These are phyloP conservation scores for Dissophora ornata DNA, from an alignment of 192 early-diverging fungal genomes.

Conservation along the genomic window DNA sequence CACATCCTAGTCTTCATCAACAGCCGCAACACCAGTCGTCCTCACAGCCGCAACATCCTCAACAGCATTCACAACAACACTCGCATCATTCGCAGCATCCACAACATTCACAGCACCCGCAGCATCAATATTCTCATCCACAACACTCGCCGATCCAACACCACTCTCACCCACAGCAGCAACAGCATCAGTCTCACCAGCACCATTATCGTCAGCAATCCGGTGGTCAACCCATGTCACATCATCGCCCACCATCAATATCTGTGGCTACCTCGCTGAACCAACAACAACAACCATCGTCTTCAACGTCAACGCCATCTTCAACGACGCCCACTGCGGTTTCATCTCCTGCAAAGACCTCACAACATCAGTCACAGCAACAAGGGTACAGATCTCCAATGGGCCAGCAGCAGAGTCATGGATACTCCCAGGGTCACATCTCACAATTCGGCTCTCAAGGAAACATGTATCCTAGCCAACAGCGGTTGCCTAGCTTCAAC, in stretches of 20 bases:
- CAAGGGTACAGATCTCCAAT: conserved; percentile 16
- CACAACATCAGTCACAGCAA: conserved; percentile 4
- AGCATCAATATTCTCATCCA: neutral
- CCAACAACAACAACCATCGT: too few species aligned
- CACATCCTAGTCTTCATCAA: neutral
- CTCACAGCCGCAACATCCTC: conserved; percentile 7
- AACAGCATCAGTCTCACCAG: neutral
- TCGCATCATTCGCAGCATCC: neutral
- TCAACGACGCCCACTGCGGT: neutral
- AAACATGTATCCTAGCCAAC: conserved; percentile 8
- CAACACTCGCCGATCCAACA: neutral
- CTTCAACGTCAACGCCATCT: neutral
- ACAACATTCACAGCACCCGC: neutral
- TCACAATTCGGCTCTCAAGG: neutral
- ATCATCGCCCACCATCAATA: conserved; percentile 4
- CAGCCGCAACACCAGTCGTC: neutral
- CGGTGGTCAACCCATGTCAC: neutral
- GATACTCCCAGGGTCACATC: conserved; percentile 4
- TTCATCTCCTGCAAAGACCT: neutral
- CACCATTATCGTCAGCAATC: conserved; percentile 19
- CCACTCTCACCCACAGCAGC: neutral
- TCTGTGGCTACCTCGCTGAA: neutral
- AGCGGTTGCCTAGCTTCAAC: conserved; percentile 21
- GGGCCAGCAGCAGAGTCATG: neutral
- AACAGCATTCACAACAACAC: conserved; percentile 1